Evolutionary conservation across 1,284 basidiomycete genomes (phyloP).

Genomic region (Microbotryum saponariae): DNA sequence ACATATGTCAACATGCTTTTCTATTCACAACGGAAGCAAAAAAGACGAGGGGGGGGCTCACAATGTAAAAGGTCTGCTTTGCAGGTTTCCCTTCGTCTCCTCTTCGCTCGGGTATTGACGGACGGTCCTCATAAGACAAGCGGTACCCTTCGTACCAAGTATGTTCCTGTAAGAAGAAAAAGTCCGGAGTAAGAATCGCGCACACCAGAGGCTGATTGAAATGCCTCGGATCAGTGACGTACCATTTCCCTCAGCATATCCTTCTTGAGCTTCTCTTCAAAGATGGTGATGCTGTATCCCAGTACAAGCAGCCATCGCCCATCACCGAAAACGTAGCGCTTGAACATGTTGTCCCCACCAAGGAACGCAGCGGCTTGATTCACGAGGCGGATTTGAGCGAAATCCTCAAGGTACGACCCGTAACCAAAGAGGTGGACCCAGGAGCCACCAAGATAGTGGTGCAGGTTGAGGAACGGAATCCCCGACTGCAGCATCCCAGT

Average conservation of each 20-base stretch:
- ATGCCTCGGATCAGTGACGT: background rate
- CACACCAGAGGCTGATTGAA: no score
- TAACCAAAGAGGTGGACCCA: conserved; percentile 32
- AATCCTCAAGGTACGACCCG: conserved; percentile 23
- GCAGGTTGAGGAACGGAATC: conserved; percentile 32
- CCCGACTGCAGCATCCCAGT: conserved; percentile 34
- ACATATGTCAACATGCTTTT: background rate
- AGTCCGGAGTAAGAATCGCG: background rate
- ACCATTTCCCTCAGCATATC: conserved; percentile 25
- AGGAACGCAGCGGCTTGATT: conserved; percentile 29
- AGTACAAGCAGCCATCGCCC: conserved; percentile 31
- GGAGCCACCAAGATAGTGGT: conserved; percentile 31
- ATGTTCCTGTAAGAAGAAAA: conserved; percentile 17
- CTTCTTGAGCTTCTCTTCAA: conserved; percentile 23
- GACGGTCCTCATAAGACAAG: conserved; percentile 20
- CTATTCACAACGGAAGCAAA: background rate
- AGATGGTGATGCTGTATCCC: conserved; percentile 32
- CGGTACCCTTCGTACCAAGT: conserved; percentile 30
- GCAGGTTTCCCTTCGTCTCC: background rate
- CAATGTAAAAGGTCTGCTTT: conserved; percentile 33
- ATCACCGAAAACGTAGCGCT: conserved; percentile 31
- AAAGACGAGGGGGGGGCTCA: background rate
- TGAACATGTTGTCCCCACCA: conserved; percentile 36
- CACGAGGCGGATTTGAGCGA: conserved; percentile 23
- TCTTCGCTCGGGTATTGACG: conserved; percentile 19